These are phyloP conservation scores for Emergomyces orientalis DNA, from an alignment of 2,329 filamentous ascomycete genomes.

Conservation along the genomic window DNA sequence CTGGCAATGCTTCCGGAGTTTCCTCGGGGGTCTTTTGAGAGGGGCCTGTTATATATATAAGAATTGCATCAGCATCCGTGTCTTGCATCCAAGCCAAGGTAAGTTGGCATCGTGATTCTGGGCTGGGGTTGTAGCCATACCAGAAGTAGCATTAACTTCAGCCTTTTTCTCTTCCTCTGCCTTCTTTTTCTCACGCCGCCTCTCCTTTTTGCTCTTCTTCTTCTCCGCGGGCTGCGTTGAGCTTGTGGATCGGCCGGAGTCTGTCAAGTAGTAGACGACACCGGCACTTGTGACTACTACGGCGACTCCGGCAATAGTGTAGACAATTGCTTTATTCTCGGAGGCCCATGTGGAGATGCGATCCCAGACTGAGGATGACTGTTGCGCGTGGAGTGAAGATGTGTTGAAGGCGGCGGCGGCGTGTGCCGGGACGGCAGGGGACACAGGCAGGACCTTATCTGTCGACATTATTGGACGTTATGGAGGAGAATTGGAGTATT, in stretches of 20 bases:
- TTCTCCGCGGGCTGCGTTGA: slow-evolving; percentile 36
- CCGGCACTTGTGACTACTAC: slow-evolving; percentile 85
- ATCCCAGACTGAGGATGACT: slow-evolving; percentile 56
- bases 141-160: slow-evolving; percentile 36
- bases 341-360: slow-evolving; percentile 84
- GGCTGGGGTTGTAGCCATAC: slow-evolving; percentile 24
- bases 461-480: slow-evolving; percentile 8
- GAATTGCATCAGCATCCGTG: neutral
- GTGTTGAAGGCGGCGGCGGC: neutral
- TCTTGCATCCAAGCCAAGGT: neutral
- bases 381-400: slow-evolving; percentile 7
- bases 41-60: neutral
- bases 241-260: slow-evolving; percentile 38
- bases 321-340: slow-evolving; percentile 91
- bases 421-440: neutral
- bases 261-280: slow-evolving; percentile 74
- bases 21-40: slow-evolving; percentile 34
- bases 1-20: slow-evolving; percentile 56
- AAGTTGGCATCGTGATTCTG: neutral
- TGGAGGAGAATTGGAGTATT: neutral
- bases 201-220: slow-evolving; percentile 83
- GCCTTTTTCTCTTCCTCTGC: slow-evolving; percentile 43
- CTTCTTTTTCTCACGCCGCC: slow-evolving; percentile 74
- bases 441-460: neutral
- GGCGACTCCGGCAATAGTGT: slow-evolving; percentile 90